Evolutionary conservation across 352 stramenopile genomes (phyloP).

Genomic region (Globisporangium megalacanthum): DNA sequence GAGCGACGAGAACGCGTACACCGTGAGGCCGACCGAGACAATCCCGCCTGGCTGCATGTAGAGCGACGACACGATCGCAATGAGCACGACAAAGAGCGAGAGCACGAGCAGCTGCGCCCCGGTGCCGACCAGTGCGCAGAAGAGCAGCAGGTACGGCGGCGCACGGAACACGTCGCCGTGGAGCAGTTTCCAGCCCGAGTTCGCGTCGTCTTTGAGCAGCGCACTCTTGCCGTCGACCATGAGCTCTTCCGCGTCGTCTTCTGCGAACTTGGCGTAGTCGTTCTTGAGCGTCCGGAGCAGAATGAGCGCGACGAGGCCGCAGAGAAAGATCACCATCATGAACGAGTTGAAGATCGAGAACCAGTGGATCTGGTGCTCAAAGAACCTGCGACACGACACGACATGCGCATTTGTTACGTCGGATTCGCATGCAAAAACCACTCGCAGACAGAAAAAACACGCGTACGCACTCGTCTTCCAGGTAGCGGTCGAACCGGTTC

Average conservation of each 20-base stretch:
- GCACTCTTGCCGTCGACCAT: slow-evolving; percentile 82
- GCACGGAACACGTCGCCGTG: slow-evolving; percentile 95
- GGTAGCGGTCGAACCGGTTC: slow-evolving; percentile 95
- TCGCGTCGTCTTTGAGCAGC: slow-evolving; percentile 75
- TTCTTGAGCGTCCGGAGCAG: slow-evolving; percentile 92
- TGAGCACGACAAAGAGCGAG: slow-evolving; percentile 93
- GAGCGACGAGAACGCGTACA: slow-evolving; percentile 92
- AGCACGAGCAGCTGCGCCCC: slow-evolving; percentile 95
- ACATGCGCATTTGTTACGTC: background rate
- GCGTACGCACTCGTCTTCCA: slow-evolving; percentile 91
- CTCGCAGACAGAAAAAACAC: background rate
- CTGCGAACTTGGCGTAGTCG: slow-evolving; percentile 90
- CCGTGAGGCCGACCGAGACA: slow-evolving; percentile 92
- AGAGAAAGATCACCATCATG: slow-evolving; percentile 98
- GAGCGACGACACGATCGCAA: slow-evolving; percentile 92
- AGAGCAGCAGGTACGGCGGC: slow-evolving; percentile 90
- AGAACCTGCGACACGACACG: slow-evolving; percentile 75
- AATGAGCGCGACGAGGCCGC: slow-evolving; percentile 92
- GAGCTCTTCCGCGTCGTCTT: slow-evolving; percentile 82
- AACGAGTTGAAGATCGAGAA: slow-evolving; percentile 98
- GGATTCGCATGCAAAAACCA: too few relatives aligned
- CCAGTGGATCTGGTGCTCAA: slow-evolving; percentile 99
- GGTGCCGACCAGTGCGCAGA: slow-evolving; percentile 94
- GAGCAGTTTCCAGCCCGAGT: slow-evolving; percentile 95
- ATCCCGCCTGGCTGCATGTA: slow-evolving; percentile 97